Evolutionary conservation across 164 flowering plant genomes (phyloP), one percentile per base, ranked within the genome.

Genomic region (Vitis amurensis): DNA sequence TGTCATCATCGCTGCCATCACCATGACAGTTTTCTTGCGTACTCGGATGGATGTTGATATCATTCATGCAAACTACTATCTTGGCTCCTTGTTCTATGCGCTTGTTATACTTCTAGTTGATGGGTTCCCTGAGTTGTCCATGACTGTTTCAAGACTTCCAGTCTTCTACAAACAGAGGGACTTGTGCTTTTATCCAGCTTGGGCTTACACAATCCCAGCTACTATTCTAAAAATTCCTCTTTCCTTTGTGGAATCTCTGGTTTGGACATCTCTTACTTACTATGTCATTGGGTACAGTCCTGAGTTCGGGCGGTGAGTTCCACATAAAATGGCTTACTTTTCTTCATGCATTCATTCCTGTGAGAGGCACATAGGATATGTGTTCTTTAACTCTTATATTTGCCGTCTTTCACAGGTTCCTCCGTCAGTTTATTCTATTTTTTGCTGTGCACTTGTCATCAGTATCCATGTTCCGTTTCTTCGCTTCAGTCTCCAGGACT

Each of bases 391-490:
- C 44, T 37, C 44, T 37, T 23, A 23, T 1, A 23, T 23, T 23
- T 37, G n/a, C 12, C 71, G 1, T 76, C 66, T 68, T 68, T 72
- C 50, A 4, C 71, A 92, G 96, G 85, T 91, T 89, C 68, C 70
- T 89, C 57, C 68, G 87, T n/a, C 98, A 93, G 16, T 68, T 91
- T 50, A 30, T 91, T 60, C 73, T 91, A 30, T 79, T 89, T 56
- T 91, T 89, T 76, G 81, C 78, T 17, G 72, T 86, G 64, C 94
- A 89, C 69, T 70, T 82, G 53, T 52, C 85, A 55, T 80, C 91
- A 49, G 69, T 75, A 55, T 85, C 94, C 50, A 72, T 88, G 83
- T 93, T 83, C 73, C 93, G 94, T n/a, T 85, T 85, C 64, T 8
- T 86, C 55, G 97, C 93, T 53, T 79, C 92, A 14, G 29, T 87